Percentiles rank a stretch among this genome's conserved stretches.
Conservation (phyloP, 805 yeast species). For the Komagataella pastoris region DNA sequence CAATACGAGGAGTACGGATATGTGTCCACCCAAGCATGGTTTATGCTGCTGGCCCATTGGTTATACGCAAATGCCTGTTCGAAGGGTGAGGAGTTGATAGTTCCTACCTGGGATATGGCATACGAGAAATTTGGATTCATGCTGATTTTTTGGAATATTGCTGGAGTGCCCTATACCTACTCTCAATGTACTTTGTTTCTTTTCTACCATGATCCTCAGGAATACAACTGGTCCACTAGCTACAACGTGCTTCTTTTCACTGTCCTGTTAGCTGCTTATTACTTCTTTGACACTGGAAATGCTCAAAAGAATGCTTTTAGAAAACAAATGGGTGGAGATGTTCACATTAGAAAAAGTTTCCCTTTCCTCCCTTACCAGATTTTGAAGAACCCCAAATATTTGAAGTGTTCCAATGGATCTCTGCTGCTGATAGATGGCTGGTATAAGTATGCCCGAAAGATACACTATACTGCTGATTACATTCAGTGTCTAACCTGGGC, state of each 20-base stretch:
- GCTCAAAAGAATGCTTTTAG: slow-evolving; percentile 94
- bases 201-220: slow-evolving; percentile 71
- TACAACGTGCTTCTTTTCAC: slow-evolving; percentile 48
- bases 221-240: slow-evolving; percentile 57
- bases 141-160: slow-evolving; percentile 97
- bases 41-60: slow-evolving; percentile 78
- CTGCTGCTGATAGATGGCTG: slow-evolving; percentile 85
- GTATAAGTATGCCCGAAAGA: slow-evolving; percentile 87
- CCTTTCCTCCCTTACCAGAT: slow-evolving; percentile 85
- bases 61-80: slow-evolving; percentile 93
- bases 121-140: slow-evolving; percentile 98
- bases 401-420: slow-evolving; percentile 77
- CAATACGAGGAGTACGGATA: slow-evolving; percentile 77
- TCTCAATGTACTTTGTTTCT: slow-evolving; percentile 85
- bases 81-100: slow-evolving; percentile 94
- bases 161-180: slow-evolving; percentile 97
- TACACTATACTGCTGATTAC: slow-evolving; percentile 92
- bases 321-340: slow-evolving; percentile 70
- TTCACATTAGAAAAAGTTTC: slow-evolving; percentile 68
- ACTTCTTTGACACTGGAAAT: slow-evolving; percentile 88
- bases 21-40: slow-evolving; percentile 62
- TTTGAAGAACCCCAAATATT: slow-evolving; percentile 71
- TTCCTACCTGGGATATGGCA: slow-evolving; percentile 99
- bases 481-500: slow-evolving; percentile 87
- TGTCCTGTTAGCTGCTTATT: slow-evolving; percentile 58